These are phyloP conservation scores for Aspergillus japonicus DNA, from an alignment of 2,329 filamentous ascomycete species.

Conservation along the genomic window DNA sequence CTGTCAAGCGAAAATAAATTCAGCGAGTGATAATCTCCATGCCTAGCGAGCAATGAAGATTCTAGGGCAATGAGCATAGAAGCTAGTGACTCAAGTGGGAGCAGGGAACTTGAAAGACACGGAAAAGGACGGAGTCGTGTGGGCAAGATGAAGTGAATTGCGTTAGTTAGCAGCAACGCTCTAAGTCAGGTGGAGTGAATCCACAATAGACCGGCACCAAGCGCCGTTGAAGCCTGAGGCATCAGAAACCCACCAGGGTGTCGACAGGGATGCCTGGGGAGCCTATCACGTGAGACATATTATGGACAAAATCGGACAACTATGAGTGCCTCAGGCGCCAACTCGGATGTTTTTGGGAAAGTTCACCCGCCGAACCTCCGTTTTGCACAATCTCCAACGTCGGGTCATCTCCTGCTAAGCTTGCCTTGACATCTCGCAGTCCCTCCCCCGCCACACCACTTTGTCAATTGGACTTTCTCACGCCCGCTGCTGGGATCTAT, in stretches of 20 bases:
- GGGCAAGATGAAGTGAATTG: slow-evolving; percentile 12
- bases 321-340: slow-evolving; percentile 18
- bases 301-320: slow-evolving; percentile 5
- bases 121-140: slow-evolving; percentile 17
- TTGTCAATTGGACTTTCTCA: slow-evolving; percentile 29
- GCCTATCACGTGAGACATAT: slow-evolving; percentile 22
- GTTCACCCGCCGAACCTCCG: slow-evolving; percentile 35
- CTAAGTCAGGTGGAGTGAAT: slow-evolving; percentile 29
- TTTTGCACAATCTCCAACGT: slow-evolving; percentile 43
- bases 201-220: slow-evolving; percentile 11
- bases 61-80: background rate
- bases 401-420: slow-evolving; percentile 38
- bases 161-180: slow-evolving; percentile 12
- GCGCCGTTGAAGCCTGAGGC: slow-evolving; percentile 26
- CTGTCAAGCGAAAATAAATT: slow-evolving; percentile 23
- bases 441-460: slow-evolving; percentile 30
- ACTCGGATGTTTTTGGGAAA: slow-evolving; percentile 29
- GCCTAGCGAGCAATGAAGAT: slow-evolving; percentile 9
- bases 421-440: slow-evolving; percentile 28
- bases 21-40: slow-evolving; percentile 27
- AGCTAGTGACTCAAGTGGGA: slow-evolving; percentile 9
- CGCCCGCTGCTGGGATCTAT: slow-evolving; percentile 22
- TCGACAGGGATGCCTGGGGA: background rate
- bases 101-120: slow-evolving; percentile 9
- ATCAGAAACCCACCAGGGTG: background rate